Conservation (phyloP, 2,329 filamentous ascomycete species). For the Cryphonectria carpinicola region DNA sequence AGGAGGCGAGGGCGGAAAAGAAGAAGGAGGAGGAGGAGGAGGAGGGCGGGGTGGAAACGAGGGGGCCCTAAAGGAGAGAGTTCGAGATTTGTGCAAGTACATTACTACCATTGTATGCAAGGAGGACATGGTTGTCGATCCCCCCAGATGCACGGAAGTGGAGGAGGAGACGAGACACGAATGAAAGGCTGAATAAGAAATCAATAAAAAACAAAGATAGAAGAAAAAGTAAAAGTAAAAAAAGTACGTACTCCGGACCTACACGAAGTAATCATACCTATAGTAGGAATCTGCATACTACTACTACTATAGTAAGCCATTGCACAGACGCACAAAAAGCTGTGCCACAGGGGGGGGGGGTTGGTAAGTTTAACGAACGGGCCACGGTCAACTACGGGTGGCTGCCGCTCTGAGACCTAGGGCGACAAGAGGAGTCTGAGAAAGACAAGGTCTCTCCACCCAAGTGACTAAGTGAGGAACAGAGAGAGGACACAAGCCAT, state of each 20-base stretch:
- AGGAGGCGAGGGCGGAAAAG: background rate
- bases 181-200: background rate
- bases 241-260: slow-evolving; percentile 7
- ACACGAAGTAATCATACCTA: background rate
- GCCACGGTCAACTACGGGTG: slow-evolving; percentile 7
- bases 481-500: too few relatives aligned
- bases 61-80: slow-evolving; percentile 3
- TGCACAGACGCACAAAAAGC: slow-evolving; percentile 14
- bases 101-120: background rate
- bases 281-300: background rate
- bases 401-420: slow-evolving; percentile 20
- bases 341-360: slow-evolving; percentile 15
- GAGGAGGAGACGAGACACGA: background rate
- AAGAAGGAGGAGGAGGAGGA: background rate
- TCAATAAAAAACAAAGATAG: background rate
- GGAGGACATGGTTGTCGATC: slow-evolving; percentile 25
- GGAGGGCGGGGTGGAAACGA: background rate
- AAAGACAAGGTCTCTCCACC: background rate
- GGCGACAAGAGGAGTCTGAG: slow-evolving; percentile 11
- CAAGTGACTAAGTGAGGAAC: background rate
- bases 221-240: background rate
- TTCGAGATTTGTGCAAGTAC: slow-evolving; percentile 12
- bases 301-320: background rate
- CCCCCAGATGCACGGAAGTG: slow-evolving; percentile 25
- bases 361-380: background rate